phyloP scores from a whole-genome alignment of 345 rosid species.

The Arabidopsis arenosa region DNA sequence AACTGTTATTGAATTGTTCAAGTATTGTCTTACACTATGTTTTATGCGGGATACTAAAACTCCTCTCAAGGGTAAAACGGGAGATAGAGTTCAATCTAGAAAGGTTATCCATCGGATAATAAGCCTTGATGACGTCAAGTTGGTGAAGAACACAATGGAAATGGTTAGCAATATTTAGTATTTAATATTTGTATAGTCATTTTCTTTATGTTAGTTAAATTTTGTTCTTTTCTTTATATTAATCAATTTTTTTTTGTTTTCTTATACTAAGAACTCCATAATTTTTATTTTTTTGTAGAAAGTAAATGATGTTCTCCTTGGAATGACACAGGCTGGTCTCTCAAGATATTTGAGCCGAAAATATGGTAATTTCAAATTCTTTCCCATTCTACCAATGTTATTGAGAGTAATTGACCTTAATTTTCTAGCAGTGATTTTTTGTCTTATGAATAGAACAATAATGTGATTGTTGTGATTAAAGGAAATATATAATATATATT shows the following conservation, averaged over 20 bases:
- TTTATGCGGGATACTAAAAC: conserved; percentile 53
- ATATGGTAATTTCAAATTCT: conserved; percentile 48
- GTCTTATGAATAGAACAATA: no score
- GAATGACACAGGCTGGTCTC: conserved; percentile 63
- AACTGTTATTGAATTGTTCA: conserved; percentile 49
- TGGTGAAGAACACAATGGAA: conserved; percentile 18
- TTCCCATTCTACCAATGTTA: background rate
- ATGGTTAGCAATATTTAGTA: background rate
- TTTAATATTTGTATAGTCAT: background rate
- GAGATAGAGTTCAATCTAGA: background rate
- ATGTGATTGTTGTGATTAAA: no score
- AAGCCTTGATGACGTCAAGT: conserved; percentile 59
- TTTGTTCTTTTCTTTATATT: background rate
- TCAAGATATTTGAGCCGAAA: conserved; percentile 54
- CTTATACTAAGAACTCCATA: background rate
- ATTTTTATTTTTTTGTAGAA: conserved; percentile 51
- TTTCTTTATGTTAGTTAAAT: background rate
- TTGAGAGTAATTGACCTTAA: background rate
- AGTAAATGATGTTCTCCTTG: conserved; percentile 63
- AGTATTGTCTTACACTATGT: conserved; percentile 44
- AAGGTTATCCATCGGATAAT: conserved; percentile 49
- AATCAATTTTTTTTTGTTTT: background rate
- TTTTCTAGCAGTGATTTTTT: no score
- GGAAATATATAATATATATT: no score
- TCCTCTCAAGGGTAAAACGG: conserved; percentile 47